Base-by-base conservation (phyloP, 768 basidiomycete genomes). In the Saitozyma podzolica region DNA sequence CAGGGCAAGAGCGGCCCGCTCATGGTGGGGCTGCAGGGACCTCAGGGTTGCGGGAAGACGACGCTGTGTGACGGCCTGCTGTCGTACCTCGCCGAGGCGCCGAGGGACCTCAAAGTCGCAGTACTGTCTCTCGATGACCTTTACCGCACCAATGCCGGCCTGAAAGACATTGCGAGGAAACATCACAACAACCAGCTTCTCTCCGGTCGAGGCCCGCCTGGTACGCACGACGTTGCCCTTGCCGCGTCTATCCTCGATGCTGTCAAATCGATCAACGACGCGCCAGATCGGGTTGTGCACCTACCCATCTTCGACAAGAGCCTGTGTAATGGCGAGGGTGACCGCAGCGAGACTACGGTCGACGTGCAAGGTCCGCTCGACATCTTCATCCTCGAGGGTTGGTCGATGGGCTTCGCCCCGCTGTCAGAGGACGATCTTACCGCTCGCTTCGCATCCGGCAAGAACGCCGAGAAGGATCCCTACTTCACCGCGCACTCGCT, bases 31-130 rank as follows among this genome's bases (percentile, higher is more conserved):
- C 74, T 96, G 14, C 94, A 96, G 80, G 94, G 94, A 0, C 92
- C 94, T 0, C 94, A 97, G 79, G 94, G 94, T 10, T 90, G 89
- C 56, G 93, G 79, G 40, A 97, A 97, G 82, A 89, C 93, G 0
- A 91, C 84, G 75, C 83, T 92, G 40, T 86, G 90, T 6, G 82
- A 83, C 6, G 83, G 82, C 40, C 82, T 94, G 37, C 75, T 84
- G 72, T 61, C 73, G 68, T 40, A 73, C 69, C 76, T 84, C 82
- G 29, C 29, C 29, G 29, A 29, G 29, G 59, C 60, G 14, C 58
- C 67, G 8, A 56, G 63, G 43, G 61, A 59, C 5, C 53, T 78
- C n/a, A 61, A 62, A 37, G 56, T 70, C 29, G 78, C 72, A 1
- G 69, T 77, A 37, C 58, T 80, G 13, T 80, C 80, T 0, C 66